Conservation (phyloP, 306 rosid species). For the Inga leiocalycina region DNA sequence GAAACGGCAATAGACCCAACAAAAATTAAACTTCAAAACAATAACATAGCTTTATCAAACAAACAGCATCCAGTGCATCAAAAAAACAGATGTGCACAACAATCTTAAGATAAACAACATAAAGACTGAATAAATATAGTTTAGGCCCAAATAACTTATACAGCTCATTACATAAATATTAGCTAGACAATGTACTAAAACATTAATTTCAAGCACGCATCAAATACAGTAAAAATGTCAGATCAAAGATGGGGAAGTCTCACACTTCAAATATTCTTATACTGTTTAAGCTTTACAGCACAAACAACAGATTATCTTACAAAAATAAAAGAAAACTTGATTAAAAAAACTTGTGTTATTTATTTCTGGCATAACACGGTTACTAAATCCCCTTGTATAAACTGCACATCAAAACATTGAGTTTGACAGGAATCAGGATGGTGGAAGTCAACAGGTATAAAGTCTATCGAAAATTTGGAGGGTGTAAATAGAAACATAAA, state of each 20-base stretch:
- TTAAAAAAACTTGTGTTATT: neutral
- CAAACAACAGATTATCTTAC: neutral
- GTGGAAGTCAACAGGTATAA: conserved; percentile 5
- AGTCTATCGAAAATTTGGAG: conserved; percentile 32
- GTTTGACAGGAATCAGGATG: conserved; percentile 18
- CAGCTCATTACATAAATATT: conserved; percentile 6
- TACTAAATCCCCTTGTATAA: conserved; percentile 11
- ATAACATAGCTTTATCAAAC: conserved; percentile 1
- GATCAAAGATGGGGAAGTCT: conserved; percentile 10
- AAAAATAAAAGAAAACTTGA: neutral
- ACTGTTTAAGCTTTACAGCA: conserved; percentile 15
- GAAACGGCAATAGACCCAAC: conserved; percentile 32
- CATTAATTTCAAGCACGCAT: neutral
- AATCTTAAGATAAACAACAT: neutral
- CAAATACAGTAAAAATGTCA: neutral
- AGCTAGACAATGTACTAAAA: conserved; percentile 9
- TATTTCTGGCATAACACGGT: conserved; percentile 14
- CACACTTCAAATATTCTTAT: conserved; percentile 4
- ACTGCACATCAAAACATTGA: neutral
- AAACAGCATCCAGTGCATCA: conserved; percentile 28
- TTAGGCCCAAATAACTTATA: conserved; percentile 21
- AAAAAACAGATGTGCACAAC: conserved; percentile 8
- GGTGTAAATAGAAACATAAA: conserved; percentile 28
- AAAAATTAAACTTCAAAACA: conserved; percentile 1
- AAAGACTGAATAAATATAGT: conserved; percentile 18